Percentiles rank a stretch among this genome's conserved stretches.
Conservation (phyloP, 108 stramenopile species). For the Skeletonema potamos region DNA sequence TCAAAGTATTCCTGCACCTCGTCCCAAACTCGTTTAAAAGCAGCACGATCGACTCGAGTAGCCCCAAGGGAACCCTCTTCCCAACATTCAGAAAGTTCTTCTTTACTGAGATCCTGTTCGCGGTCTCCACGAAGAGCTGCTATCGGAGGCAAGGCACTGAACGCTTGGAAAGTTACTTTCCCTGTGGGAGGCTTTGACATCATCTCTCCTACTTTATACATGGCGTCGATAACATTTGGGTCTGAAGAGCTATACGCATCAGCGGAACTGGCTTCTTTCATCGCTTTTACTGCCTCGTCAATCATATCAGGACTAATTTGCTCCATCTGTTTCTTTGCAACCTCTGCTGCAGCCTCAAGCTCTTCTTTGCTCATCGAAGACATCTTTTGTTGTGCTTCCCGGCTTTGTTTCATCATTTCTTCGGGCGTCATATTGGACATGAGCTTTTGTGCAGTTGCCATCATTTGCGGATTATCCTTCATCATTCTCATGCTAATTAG, state of each 20-base stretch:
- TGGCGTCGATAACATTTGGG: conserved; percentile 63
- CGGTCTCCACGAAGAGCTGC: conserved; percentile 52
- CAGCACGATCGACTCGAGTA: conserved; percentile 58
- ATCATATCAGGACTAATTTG: conserved; percentile 57
- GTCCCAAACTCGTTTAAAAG: conserved; percentile 75
- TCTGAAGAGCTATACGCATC: conserved; percentile 47
- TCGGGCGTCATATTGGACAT: conserved; percentile 70
- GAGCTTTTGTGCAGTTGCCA: conserved; percentile 56
- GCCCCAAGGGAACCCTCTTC: conserved; percentile 62
- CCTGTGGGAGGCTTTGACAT: conserved; percentile 61
- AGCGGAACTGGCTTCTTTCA: conserved; percentile 38
- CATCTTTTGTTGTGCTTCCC: conserved; percentile 57
- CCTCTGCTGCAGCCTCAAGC: conserved; percentile 35
- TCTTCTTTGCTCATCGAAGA: conserved; percentile 43
- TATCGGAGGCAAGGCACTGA: conserved; percentile 63
- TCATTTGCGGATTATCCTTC: conserved; percentile 73
- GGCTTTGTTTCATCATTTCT: conserved; percentile 59
- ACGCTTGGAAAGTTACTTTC: conserved; percentile 66
- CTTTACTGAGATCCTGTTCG: conserved; percentile 54
- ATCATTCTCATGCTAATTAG: conserved; percentile 71
- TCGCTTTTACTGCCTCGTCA: conserved; percentile 47
- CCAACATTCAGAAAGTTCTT: conserved; percentile 73
- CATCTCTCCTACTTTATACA: conserved; percentile 66
- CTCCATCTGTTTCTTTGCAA: conserved; percentile 51
- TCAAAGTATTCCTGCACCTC: conserved; percentile 83